phyloP scores from a whole-genome alignment of 305 asterid species.

The Andrographis paniculata region DNA sequence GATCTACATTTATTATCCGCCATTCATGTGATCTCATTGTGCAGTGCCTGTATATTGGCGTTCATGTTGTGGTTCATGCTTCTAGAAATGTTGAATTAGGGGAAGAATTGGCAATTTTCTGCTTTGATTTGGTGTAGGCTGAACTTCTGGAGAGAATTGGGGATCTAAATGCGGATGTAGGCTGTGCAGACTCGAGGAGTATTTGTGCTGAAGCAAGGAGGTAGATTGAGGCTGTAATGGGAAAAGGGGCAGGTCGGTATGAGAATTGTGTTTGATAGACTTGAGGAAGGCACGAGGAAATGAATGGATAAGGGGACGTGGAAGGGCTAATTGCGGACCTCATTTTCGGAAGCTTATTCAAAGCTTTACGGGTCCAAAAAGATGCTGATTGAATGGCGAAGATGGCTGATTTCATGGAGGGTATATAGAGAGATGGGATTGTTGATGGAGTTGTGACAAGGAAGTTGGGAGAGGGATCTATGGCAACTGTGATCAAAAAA shows the following conservation, averaged over 20 bases:
- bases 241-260: too few species aligned
- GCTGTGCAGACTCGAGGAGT: conserved; percentile 52
- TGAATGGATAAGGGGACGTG: conserved; percentile 62
- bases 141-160: conserved; percentile 46
- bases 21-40: conserved; percentile 81
- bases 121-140: conserved; percentile 48
- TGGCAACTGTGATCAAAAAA: too few species aligned
- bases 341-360: conserved; percentile 68
- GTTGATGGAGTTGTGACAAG: conserved; percentile 48
- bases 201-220: conserved; percentile 38
- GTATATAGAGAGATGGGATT: conserved; percentile 41
- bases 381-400: conserved; percentile 61
- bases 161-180: conserved; percentile 69
- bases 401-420: conserved; percentile 46
- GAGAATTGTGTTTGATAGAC: conserved; percentile 50
- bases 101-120: conserved; percentile 65
- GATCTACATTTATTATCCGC: conserved; percentile 68
- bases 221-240: conserved; percentile 41
- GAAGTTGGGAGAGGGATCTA: conserved; percentile 87
- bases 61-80: conserved; percentile 56
- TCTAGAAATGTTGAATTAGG: conserved; percentile 64
- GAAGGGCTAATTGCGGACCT: conserved; percentile 71
- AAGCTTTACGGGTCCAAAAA: conserved; percentile 50
- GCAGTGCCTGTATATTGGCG: conserved; percentile 73
- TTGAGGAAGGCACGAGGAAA: conserved; percentile 78